A percentile compares a stretch with the other conserved stretches of the same genome.
These are phyloP conservation scores for Striga hermonthica DNA, from an alignment of 305 asterid species.

Conservation along the genomic window DNA sequence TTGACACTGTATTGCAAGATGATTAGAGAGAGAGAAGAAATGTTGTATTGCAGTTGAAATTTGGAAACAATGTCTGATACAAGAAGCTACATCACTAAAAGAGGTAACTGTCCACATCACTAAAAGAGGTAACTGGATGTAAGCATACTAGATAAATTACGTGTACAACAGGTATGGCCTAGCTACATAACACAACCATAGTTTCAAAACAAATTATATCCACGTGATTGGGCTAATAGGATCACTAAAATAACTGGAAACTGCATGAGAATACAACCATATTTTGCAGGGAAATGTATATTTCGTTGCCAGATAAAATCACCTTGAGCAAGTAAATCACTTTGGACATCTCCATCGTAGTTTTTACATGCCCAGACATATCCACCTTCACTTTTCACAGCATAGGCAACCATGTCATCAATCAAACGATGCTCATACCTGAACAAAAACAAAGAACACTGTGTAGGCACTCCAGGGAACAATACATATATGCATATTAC, in stretches of 20 bases:
- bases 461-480: constrained; percentile 15
- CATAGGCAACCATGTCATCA: constrained; percentile 94
- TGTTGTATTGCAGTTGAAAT: too few relatives aligned
- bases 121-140: neutral
- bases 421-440: constrained; percentile 92
- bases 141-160: neutral
- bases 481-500: constrained; percentile 9
- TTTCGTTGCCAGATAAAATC: constrained; percentile 14
- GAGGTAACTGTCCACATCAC: neutral
- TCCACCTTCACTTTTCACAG: constrained; percentile 80
- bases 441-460: constrained; percentile 25
- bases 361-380: constrained; percentile 93
- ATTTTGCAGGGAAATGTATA: neutral
- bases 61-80: too few relatives aligned
- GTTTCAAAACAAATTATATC: neutral
- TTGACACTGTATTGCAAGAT: neutral
- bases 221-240: constrained; percentile 5
- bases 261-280: neutral
- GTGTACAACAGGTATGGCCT: neutral
- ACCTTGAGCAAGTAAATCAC: constrained; percentile 95
- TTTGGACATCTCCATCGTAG: constrained; percentile 84
- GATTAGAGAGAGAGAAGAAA: too few relatives aligned
- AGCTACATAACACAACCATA: neutral
- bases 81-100: too few relatives aligned
- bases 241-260: constrained; percentile 1